phyloP scores from a whole-genome alignment of 2,329 filamentous ascomycete genomes.

The Botryotinia calthae region DNA sequence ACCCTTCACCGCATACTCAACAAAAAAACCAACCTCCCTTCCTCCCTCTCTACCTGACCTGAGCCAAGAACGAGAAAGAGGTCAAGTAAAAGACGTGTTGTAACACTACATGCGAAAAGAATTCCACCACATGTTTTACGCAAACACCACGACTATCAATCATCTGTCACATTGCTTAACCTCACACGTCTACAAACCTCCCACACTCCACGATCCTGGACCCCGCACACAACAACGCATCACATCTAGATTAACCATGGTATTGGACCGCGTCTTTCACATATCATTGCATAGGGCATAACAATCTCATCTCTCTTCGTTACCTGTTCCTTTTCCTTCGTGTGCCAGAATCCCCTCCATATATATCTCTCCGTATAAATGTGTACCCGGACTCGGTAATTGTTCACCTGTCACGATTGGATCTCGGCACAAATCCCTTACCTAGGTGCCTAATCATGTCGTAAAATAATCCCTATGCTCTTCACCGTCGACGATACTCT shows the following conservation, averaged over 20 bases:
- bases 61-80: background rate
- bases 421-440: background rate
- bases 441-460: background rate
- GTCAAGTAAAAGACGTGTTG: background rate
- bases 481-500: background rate
- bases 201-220: background rate
- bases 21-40: background rate
- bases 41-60: background rate
- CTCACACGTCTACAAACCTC: background rate
- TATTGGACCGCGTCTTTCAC: background rate
- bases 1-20: background rate
- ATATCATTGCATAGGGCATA: background rate
- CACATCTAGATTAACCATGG: background rate
- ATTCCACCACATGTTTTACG: background rate
- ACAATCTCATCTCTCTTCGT: background rate
- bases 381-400: background rate
- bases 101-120: constrained; percentile 2
- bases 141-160: background rate
- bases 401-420: background rate
- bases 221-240: constrained; percentile 1
- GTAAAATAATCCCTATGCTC: background rate
- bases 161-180: background rate
- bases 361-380: background rate
- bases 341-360: background rate
- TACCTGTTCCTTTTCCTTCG: background rate